Evolutionary conservation across 768 basidiomycete species (phyloP), one percentile per base, ranked within the genome.

Genomic region (Lentinula sp.): DNA sequence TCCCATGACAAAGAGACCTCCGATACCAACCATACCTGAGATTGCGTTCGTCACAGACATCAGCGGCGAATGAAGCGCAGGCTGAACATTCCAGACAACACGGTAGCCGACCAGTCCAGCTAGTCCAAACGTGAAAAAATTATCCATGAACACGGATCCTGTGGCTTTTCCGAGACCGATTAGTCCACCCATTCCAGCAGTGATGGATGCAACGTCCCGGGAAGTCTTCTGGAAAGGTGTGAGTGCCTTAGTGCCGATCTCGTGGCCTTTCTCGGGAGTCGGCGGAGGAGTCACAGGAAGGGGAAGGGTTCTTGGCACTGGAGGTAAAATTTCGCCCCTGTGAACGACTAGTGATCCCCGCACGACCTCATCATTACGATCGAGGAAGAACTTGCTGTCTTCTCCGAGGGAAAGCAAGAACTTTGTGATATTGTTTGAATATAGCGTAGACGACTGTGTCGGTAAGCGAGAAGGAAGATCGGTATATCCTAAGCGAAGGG

Each of bases 21-120:
- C 93, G 39, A 93, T 76, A 42, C 91, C 91, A 57, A 92, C 90
- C 85, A 88, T 83, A 39, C 85, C 83, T 20, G 91, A 93, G 48
- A 93, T 90, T 3, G 92, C 91, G 67, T 93, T 93, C 12, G 91
- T 94, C 6, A 94, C 92, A 8, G 89, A 91, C 91, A 95, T 95
- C 61, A 94, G 75, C 13, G 93, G 93, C 20, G 92, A 93, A 71
- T 95, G 93, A 54, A 94, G 72, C 16, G 93, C 92, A 43, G 93
- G 93, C 33, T 88, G 83, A 46, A 95, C 93, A 61, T 90, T 90
- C 92, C 92, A 95, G 16, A 95, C 86, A 4, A 93, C 91, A 66
- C 91, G 85, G 68, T 93, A 93, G 16, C 93, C 93, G 57, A 94
- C 89, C 46, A 94, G 69, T 32, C 90, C 88, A 48, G 93, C 93